Percentiles rank a stretch among this genome's conserved stretches.
phyloP scores from a whole-genome alignment of 108 stramenopile species.

The Nannochloropsis gaditana region DNA sequence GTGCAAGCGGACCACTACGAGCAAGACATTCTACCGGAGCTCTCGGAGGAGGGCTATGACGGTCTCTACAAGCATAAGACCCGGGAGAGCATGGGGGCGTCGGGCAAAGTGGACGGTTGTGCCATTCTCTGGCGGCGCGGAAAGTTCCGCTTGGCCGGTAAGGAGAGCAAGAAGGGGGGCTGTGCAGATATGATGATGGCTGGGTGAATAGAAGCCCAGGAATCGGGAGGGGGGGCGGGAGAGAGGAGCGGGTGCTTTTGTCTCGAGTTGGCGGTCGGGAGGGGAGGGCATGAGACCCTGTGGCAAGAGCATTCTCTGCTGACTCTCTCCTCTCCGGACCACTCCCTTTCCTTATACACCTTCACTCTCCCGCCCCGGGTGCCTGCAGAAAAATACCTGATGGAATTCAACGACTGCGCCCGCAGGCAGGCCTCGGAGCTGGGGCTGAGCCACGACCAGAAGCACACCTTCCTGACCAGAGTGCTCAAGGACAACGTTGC shows the following conservation, averaged over 20 bases:
- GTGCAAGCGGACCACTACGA: slow-evolving; percentile 96
- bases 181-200: not conserved
- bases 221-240: not conserved
- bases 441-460: slow-evolving; percentile 76
- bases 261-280: not conserved
- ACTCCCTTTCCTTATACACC: not conserved
- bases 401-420: slow-evolving; percentile 94
- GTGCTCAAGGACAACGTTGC: slow-evolving; percentile 96
- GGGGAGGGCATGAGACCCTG: not conserved
- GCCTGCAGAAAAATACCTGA: slow-evolving; percentile 71
- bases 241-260: not conserved
- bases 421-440: slow-evolving; percentile 74
- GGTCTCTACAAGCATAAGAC: slow-evolving; percentile 97
- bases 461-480: slow-evolving; percentile 72
- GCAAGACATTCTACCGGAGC: slow-evolving; percentile 72
- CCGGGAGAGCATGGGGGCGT: slow-evolving; percentile 79
- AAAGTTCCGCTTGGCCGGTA: slow-evolving; percentile 73
- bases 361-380: no score
- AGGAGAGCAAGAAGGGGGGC: not conserved
- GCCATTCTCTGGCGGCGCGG: slow-evolving; percentile 88
- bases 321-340: not conserved
- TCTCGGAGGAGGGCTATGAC: slow-evolving; percentile 83
- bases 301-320: not conserved
- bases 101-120: slow-evolving; percentile 96
- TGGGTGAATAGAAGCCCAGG: no score